phyloP scores from a whole-genome alignment of 164 flowering plant genomes.

The Cinnamomum chago region DNA sequence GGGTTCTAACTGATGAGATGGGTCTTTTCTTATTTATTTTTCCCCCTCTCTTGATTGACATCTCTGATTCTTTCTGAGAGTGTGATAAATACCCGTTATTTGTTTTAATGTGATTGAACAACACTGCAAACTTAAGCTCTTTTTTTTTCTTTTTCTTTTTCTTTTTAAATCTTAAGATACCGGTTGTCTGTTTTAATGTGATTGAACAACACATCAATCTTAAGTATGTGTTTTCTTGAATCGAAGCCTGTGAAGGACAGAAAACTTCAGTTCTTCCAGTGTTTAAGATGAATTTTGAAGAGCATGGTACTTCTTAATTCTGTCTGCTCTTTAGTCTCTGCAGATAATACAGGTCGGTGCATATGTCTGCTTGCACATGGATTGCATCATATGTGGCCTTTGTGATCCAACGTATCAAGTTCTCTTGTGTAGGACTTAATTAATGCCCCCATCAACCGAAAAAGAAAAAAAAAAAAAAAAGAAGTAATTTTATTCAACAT shows the following conservation, averaged over 20 bases:
- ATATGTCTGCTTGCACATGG: constrained; percentile 19
- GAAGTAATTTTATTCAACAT: neutral
- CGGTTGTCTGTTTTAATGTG: neutral
- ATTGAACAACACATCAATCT: neutral
- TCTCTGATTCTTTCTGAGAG: neutral
- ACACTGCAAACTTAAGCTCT: neutral
- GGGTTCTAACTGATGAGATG: constrained; percentile 11
- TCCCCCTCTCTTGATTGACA: constrained; percentile 5
- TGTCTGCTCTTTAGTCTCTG: constrained; percentile 11
- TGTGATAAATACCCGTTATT: neutral
- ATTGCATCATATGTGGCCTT: constrained; percentile 4
- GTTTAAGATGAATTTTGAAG: constrained; percentile 14
- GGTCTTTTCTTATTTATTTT: constrained; percentile 14
- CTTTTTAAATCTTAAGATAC: neutral
- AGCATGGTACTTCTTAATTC: constrained; percentile 3
- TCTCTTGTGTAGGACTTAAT: neutral
- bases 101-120: constrained; percentile 5
- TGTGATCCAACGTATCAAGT: constrained; percentile 4
- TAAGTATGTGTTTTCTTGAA: constrained; percentile 34
- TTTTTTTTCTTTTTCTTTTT: neutral
- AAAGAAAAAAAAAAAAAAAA: no score
- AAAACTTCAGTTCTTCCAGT: constrained; percentile 16
- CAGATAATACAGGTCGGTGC: neutral
- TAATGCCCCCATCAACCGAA: neutral
- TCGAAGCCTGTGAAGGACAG: constrained; percentile 24